Conservation (phyloP, 2,329 filamentous ascomycete species). For the Aciculosporium take region DNA sequence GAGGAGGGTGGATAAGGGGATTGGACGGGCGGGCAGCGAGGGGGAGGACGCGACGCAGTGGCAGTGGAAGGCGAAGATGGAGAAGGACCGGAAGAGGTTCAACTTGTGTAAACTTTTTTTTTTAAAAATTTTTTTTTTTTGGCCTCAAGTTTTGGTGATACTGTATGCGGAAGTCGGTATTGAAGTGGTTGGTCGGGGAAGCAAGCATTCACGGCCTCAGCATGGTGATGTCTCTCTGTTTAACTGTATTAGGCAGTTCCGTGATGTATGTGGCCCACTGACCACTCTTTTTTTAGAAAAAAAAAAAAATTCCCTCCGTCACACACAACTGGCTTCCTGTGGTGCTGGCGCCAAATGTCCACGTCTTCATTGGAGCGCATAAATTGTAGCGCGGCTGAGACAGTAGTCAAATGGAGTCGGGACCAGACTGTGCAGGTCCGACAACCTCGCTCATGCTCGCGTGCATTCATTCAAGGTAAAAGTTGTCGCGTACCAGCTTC, state of each 20-base stretch:
- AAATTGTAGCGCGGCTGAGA: no score
- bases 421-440: not conserved
- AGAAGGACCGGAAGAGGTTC: slow-evolving; percentile 87
- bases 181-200: no score
- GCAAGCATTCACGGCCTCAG: no score
- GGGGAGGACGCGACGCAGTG: slow-evolving; percentile 71
- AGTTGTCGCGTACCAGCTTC: not conserved
- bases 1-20: slow-evolving; percentile 78
- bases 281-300: not conserved
- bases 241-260: no score
- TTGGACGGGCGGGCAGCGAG: slow-evolving; percentile 52
- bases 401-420: no score
- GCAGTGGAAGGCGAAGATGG: slow-evolving; percentile 94
- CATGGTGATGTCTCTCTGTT: no score
- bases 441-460: not conserved
- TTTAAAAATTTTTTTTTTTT: not conserved
- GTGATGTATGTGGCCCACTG: no score
- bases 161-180: no score
- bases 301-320: not conserved
- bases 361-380: not conserved
- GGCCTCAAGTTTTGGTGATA: no score
- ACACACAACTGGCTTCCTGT: not conserved
- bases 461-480: not conserved
- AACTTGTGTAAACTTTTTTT: no score
- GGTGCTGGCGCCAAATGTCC: slow-evolving; percentile 1